Evolutionary conservation across 2,329 filamentous ascomycete genomes (phyloP).

Genomic region (Phaeosphaeria sp.): DNA sequence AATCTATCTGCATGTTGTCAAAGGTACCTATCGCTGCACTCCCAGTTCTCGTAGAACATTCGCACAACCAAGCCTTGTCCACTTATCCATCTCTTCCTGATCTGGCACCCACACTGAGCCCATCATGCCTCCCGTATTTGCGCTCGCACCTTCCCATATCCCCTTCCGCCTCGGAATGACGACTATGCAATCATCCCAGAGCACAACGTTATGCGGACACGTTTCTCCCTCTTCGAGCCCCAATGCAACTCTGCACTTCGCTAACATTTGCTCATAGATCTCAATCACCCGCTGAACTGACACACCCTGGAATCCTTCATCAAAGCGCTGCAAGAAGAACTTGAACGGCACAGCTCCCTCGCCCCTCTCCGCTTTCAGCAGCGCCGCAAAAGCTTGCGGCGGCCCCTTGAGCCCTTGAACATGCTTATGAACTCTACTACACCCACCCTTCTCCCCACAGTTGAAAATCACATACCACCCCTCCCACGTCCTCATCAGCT

Average conservation of each 20-base stretch:
- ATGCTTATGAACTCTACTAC: constrained; percentile 59
- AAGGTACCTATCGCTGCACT: not conserved
- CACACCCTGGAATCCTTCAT: constrained; percentile 11
- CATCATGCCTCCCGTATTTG: constrained; percentile 58
- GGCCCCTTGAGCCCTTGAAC: constrained; percentile 51
- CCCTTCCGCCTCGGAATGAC: constrained; percentile 54
- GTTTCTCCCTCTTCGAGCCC: constrained; percentile 15
- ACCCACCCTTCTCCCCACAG: constrained; percentile 53
- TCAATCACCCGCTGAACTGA: constrained; percentile 16
- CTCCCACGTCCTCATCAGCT: constrained; percentile 37
- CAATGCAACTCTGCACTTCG: constrained; percentile 14
- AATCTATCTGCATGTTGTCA: not conserved
- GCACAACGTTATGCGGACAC: constrained; percentile 57
- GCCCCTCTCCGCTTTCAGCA: constrained; percentile 29
- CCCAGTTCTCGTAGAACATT: constrained; percentile 49
- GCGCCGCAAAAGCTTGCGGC: constrained; percentile 38
- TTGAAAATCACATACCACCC: constrained; percentile 56
- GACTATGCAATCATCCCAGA: constrained; percentile 55
- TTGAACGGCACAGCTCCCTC: constrained; percentile 43
- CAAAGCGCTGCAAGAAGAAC: constrained; percentile 44
- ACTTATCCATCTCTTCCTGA: constrained; percentile 45
- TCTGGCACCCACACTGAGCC: constrained; percentile 52
- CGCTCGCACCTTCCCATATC: constrained; percentile 46
- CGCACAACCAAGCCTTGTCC: constrained; percentile 46
- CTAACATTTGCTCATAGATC: constrained; percentile 28